A percentile compares a stretch with the other conserved stretches of the same genome.
Conservation (phyloP, 805 yeast species). For the Zygosaccharomyces bisporus region DNA sequence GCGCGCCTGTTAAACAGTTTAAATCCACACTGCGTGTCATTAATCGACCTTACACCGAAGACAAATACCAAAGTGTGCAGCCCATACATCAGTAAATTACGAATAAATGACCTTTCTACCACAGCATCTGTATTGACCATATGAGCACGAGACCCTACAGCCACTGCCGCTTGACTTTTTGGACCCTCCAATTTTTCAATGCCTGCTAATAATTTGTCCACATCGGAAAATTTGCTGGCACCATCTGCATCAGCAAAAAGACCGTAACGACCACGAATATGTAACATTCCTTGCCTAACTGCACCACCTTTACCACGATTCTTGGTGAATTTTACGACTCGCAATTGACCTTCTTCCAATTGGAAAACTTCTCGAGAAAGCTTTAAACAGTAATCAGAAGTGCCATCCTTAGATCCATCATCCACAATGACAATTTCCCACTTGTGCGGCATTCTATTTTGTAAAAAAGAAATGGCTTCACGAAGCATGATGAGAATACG, state of each 20-base stretch:
- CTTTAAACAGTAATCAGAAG: conserved; percentile 66
- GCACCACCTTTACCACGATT: conserved; percentile 98
- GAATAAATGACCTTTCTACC: conserved; percentile 81
- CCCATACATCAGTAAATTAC: conserved; percentile 91
- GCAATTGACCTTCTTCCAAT: conserved; percentile 53
- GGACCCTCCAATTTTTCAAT: conserved; percentile 35
- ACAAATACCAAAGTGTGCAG: conserved; percentile 80
- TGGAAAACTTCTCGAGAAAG: conserved; percentile 46
- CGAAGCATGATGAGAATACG: conserved; percentile 69
- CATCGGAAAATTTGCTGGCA: conserved; percentile 78
- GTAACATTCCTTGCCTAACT: conserved; percentile 85
- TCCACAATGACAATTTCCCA: conserved; percentile 81
- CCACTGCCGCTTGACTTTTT: conserved; percentile 50
- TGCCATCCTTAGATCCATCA: conserved; percentile 85
- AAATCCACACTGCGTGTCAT: conserved; percentile 97
- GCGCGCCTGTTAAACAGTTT: conserved; percentile 80
- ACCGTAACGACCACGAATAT: conserved; percentile 64
- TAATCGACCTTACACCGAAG: conserved; percentile 81
- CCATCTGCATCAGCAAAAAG: conserved; percentile 98
- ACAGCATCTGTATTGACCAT: conserved; percentile 96
- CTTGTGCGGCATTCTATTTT: conserved; percentile 32
- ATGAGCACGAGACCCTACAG: conserved; percentile 93
- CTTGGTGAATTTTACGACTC: conserved; percentile 63
- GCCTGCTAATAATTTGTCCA: conserved; percentile 46
- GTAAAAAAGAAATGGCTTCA: conserved; percentile 59